Base-by-base conservation (phyloP, 2,329 filamentous ascomycete genomes). In the Akanthomyces lecanii region DNA sequence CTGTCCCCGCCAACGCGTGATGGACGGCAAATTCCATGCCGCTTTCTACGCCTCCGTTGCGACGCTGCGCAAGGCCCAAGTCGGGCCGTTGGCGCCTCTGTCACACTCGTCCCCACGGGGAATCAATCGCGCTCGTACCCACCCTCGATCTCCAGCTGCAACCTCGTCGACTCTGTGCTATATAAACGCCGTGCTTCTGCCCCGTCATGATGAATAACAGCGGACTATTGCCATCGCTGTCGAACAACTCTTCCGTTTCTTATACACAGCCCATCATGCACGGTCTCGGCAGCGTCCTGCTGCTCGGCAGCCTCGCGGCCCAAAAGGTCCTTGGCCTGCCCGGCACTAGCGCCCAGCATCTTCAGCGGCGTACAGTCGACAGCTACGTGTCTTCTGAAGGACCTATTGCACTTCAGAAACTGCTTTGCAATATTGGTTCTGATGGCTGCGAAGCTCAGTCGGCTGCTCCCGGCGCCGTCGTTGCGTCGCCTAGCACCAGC, bases 351-450 rank as follows among this genome's bases (percentile, higher is more conserved):
- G 61, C 40, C 71, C 67, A 65, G 53, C 25, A 48, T 58, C 68
- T 71, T 25, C 73, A 78, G 48, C 73, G 68, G 69, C 72, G 36
- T 55, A 75, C 77, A 28, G 79, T 86, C 16, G 80, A 84, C 66
- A 75, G 76, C 38, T 88, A 83, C 70, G 77, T 88, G 66, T 71
- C 77, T 36, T 78, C 75, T 0, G 79, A 87, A 71, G 79, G 76
- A 18, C 77, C 81, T 8, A 77, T 84, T 67, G 82, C 85, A 3
- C 69, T 85, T 33, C 70, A 75, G 11, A 76, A 81, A 63, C 74
- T 87, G 30, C 71, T 86, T 44, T 85, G 82, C 74, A 88, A 87
- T 69, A 86, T 88, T 66, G 85, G 85, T 4, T 72, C 82, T 11
- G 72, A 72, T 61, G 85, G 85, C 30, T 82, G 81, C 66, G 74